Evolutionary conservation across 495 filamentous ascomycete genomes (phyloP), one percentile per base, ranked within the genome.

Genomic region (Letharia columbiana): DNA sequence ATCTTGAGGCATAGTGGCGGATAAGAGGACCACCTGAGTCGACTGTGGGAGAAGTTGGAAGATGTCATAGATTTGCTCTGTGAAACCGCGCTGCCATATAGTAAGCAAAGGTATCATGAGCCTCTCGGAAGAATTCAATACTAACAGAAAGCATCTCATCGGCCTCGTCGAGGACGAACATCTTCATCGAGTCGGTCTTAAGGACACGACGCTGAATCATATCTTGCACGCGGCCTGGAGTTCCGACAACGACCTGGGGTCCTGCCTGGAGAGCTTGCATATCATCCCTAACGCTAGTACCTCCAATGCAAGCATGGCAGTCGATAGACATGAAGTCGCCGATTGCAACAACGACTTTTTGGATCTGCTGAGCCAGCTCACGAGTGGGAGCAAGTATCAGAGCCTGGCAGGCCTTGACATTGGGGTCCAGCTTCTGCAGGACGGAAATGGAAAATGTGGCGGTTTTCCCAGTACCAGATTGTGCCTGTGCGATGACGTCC

Each of bases 11-110:
- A 98, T 92, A 72, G 94, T 98, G 70, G 94, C 94, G 49, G 93
- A 97, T 59, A 98, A 87, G 68, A 98, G 88, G 66, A 96, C 93
- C 62, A 98, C 94, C 83, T 98, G 94, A 71, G 95, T 98, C 61
- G 92, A 91, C 77, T 93, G 94, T 44, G 94, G 94, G 59, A 98
- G 90, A 56, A 96, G 89, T 77, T 95, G 95, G 86, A 96, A 98
- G 80, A 98, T 94, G 76, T 98, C 95, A 83, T 98, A 98, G 81
- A 98, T 98, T 83, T 98, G 94, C 83, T 98, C 95, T 69, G 91
- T 91, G 86, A 98, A 98, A 77, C 94, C 94, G 77, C 92, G 92
- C 86, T 93, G 68, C 33, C 63, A 39, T 61, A 20, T 47, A 42
- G 40, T 67, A 52, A 70, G 60, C 12, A 23, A 28, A 40, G 47